phyloP scores from a whole-genome alignment of 306 rosid genomes.

The Corylus avellana region DNA sequence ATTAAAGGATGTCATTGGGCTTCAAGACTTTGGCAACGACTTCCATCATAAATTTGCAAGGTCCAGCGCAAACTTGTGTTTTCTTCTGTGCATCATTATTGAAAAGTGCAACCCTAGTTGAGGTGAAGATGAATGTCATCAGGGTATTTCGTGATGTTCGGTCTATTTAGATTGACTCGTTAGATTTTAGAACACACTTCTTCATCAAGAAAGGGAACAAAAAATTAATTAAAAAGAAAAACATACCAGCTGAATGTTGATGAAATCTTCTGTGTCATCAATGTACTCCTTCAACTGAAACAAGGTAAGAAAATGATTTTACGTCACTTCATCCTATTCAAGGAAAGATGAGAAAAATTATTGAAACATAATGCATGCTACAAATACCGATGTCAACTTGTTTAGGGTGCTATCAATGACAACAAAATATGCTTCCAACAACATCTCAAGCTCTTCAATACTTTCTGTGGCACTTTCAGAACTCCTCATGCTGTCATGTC shows the following conservation, averaged over 20 bases:
- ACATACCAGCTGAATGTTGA: slow-evolving; percentile 93
- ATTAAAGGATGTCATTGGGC: background rate
- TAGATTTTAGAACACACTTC: background rate
- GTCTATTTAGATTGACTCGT: background rate
- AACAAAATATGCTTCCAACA: slow-evolving; percentile 97
- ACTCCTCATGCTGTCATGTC: slow-evolving; percentile 91
- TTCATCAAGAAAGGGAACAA: slow-evolving; percentile 1
- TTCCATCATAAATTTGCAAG: background rate
- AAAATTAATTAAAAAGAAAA: background rate
- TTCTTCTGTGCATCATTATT: background rate
- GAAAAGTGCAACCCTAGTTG: background rate
- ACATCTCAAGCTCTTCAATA: slow-evolving; percentile 99
- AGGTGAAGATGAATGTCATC: background rate
- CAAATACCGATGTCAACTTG: slow-evolving; percentile 86
- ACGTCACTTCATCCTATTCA: background rate
- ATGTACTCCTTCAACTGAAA: slow-evolving; percentile 97
- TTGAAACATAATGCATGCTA: slow-evolving; percentile 12
- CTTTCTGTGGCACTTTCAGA: slow-evolving; percentile 76
- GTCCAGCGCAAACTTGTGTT: background rate
- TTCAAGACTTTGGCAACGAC: background rate
- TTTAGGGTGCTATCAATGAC: slow-evolving; percentile 95
- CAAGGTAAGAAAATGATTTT: slow-evolving; percentile 27
- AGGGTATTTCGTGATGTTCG: background rate
- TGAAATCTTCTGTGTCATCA: slow-evolving; percentile 97
- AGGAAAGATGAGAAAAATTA: slow-evolving; percentile 11